These are phyloP conservation scores for Diaporthe eres DNA, from an alignment of 2,329 filamentous ascomycete genomes.

Conservation along the genomic window DNA sequence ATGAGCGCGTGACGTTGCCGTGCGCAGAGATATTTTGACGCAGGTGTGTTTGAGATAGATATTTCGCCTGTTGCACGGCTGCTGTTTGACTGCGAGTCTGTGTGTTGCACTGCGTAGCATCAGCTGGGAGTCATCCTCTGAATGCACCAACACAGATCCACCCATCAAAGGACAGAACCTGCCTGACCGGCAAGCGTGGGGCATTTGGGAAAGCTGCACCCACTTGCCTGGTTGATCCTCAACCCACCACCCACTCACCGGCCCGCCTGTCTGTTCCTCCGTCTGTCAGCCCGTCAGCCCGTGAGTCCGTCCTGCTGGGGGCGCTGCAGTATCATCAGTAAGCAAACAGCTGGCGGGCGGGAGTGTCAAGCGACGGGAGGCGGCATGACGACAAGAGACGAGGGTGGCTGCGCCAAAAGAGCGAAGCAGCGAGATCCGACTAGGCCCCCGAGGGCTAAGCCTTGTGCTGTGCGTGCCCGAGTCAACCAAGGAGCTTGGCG, in stretches of 20 bases:
- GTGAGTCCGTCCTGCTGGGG: background rate
- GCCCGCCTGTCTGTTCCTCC: background rate
- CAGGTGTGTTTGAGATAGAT: slow-evolving; percentile 4
- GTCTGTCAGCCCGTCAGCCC: slow-evolving; percentile 15
- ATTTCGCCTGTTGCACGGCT: background rate
- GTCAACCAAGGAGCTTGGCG: slow-evolving; percentile 26
- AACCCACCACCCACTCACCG: background rate
- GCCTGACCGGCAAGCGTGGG: slow-evolving; percentile 21
- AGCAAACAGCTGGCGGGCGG: background rate
- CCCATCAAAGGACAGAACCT: background rate
- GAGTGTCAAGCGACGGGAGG: background rate
- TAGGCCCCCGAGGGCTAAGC: background rate
- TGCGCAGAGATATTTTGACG: background rate
- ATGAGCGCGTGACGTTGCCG: background rate
- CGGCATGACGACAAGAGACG: background rate
- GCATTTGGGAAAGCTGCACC: background rate
- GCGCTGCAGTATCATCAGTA: background rate
- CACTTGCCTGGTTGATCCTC: slow-evolving; percentile 3
- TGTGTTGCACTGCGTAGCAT: background rate
- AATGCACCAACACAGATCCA: background rate
- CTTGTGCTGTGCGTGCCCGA: slow-evolving; percentile 8
- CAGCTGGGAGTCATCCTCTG: background rate
- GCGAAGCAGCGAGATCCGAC: slow-evolving; percentile 32
- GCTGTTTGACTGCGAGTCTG: background rate
- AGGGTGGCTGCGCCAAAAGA: slow-evolving; percentile 4